A percentile compares a stretch with the other conserved stretches of the same genome.
These are phyloP conservation scores for Syzygium aromaticum DNA, from an alignment of 345 rosid genomes.

Conservation along the genomic window DNA sequence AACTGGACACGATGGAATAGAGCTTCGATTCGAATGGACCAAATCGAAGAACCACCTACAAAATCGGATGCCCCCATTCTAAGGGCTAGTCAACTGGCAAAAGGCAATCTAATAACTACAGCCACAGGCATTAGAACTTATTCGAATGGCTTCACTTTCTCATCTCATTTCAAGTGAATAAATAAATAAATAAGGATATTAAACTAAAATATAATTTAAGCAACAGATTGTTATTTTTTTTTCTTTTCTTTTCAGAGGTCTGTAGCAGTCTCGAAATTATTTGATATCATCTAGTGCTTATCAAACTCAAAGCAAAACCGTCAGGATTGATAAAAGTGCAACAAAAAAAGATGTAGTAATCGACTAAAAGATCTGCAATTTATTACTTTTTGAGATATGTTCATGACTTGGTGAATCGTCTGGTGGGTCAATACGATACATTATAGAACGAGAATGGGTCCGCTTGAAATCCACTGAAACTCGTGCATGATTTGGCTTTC, in stretches of 20 bases:
- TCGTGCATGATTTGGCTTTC: not conserved
- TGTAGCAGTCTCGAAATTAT: not conserved
- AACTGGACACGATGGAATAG: not conserved
- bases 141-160: not conserved
- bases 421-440: not conserved
- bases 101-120: not conserved
- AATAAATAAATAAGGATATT: not conserved
- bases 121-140: not conserved
- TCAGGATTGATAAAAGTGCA: not conserved
- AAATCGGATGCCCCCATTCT: too few relatives aligned
- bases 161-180: not conserved
- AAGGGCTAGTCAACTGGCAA: not conserved
- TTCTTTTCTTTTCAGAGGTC: not conserved
- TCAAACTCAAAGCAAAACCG: not conserved
- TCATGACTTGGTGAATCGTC: not conserved
- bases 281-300: not conserved
- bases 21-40: not conserved
- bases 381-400: not conserved
- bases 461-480: not conserved
- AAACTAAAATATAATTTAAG: not conserved
- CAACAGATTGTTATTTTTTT: not conserved
- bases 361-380: not conserved
- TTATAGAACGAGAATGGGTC: not conserved
- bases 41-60: not conserved
- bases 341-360: not conserved